phyloP scores from a whole-genome alignment of 2,329 filamentous ascomycete species.

The Reticulascus tulasneorum region DNA sequence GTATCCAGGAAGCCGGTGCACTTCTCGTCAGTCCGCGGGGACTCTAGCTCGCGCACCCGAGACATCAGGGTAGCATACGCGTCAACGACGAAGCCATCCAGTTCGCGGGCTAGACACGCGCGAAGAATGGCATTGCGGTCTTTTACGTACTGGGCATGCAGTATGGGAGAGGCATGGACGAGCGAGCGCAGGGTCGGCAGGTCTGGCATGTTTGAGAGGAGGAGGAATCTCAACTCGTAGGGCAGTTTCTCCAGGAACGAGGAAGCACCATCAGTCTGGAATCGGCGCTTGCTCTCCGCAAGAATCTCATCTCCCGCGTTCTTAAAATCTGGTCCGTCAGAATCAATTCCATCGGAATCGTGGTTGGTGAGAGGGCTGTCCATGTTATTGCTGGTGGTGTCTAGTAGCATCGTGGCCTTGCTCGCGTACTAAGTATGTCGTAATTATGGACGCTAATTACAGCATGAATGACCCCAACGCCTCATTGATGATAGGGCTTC shows the following conservation, averaged over 20 bases:
- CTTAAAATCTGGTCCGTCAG: too few relatives aligned
- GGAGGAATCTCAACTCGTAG: background rate
- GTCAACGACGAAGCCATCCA: slow-evolving; percentile 16
- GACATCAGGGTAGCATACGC: slow-evolving; percentile 16
- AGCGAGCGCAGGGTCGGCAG: slow-evolving; percentile 8
- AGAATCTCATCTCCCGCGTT: too few relatives aligned
- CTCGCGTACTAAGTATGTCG: too few relatives aligned
- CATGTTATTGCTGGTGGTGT: too few relatives aligned
- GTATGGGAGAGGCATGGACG: slow-evolving; percentile 15
- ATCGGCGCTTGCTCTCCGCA: too few relatives aligned
- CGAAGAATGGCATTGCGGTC: slow-evolving; percentile 15
- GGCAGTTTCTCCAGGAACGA: background rate
- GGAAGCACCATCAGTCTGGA: background rate
- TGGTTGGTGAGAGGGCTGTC: too few relatives aligned
- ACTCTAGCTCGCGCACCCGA: slow-evolving; percentile 8
- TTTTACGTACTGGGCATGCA: slow-evolving; percentile 17
- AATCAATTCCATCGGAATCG: too few relatives aligned
- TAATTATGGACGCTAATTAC: too few relatives aligned
- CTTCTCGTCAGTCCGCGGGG: slow-evolving; percentile 5
- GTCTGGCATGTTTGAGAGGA: slow-evolving; percentile 15
- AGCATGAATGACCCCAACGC: too few relatives aligned
- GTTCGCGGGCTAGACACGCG: slow-evolving; percentile 11
- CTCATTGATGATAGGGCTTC: too few relatives aligned
- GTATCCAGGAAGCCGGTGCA: slow-evolving; percentile 4
- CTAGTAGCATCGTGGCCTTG: too few relatives aligned